A percentile compares a stretch with the other conserved stretches of the same genome.
phyloP scores from a whole-genome alignment of 2,329 filamentous ascomycete genomes.

The Alternaria hordeiaustralica region DNA sequence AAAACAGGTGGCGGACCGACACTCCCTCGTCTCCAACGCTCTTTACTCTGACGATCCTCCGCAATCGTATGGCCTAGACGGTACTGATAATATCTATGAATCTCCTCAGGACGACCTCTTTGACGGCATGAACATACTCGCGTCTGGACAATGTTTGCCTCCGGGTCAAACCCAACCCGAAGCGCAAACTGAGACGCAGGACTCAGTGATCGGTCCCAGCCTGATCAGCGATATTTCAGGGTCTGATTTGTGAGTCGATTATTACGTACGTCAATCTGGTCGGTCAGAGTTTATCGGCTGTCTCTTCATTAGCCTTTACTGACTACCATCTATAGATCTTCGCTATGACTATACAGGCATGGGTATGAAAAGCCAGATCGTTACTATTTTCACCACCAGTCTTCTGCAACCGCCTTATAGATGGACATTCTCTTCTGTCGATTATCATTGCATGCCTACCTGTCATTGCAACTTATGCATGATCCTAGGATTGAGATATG shows the following conservation, averaged over 20 bases:
- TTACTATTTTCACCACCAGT: neutral
- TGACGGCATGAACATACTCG: slow-evolving; percentile 14
- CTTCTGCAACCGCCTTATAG: neutral
- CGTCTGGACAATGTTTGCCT: slow-evolving; percentile 11
- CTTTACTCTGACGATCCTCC: slow-evolving; percentile 10
- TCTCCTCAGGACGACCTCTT: neutral
- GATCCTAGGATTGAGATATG: neutral
- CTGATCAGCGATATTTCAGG: neutral
- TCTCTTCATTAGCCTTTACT: neutral
- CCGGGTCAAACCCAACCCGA: neutral
- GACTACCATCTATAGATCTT: neutral
- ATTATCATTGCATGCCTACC: neutral
- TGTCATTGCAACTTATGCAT: neutral
- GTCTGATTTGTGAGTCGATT: neutral
- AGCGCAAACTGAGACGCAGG: neutral
- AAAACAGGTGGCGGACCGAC: neutral
- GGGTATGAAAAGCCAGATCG: neutral
- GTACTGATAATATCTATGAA: slow-evolving; percentile 9
- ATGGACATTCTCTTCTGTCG: neutral
- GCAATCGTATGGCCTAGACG: slow-evolving; percentile 23
- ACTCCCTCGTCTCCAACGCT: slow-evolving; percentile 8
- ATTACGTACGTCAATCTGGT: neutral
- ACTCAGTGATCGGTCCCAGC: neutral
- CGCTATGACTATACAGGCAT: neutral
- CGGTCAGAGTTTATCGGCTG: neutral